These are phyloP conservation scores for Chlamydomonas schloesseri DNA, from an alignment of 139 green algal genomes.

Conservation along the genomic window DNA sequence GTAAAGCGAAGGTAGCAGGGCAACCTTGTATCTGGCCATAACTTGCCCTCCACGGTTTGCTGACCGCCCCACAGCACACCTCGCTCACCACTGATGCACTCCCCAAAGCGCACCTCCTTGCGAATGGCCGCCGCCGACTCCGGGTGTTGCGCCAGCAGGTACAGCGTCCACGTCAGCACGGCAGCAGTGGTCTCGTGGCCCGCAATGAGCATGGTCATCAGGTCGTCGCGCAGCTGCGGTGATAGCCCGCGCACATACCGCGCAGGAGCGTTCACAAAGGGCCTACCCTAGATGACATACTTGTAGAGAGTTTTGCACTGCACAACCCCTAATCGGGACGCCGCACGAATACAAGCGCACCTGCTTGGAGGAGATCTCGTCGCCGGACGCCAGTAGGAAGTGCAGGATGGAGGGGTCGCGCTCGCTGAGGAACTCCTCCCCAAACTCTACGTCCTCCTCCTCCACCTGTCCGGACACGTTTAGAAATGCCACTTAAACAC, in stretches of 20 bases:
- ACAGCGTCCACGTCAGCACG: constrained; percentile 95
- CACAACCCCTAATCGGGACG: too few species aligned
- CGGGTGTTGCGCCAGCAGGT: constrained; percentile 75
- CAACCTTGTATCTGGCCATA: too few species aligned
- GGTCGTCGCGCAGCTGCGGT: constrained; percentile 87
- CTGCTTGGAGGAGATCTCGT: constrained; percentile 95
- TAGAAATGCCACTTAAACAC: too few species aligned
- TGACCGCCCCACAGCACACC: too few species aligned
- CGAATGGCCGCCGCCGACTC: constrained; percentile 6
- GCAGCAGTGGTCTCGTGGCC: constrained; percentile 97
- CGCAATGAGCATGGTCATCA: constrained; percentile 98
- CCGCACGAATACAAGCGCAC: too few species aligned
- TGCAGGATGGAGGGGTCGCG: constrained; percentile 94
- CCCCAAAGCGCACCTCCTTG: neutral
- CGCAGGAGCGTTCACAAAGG: too few species aligned
- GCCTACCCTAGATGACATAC: too few species aligned
- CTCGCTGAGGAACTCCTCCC: constrained; percentile 94
- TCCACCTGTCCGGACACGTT: constrained; percentile 62
- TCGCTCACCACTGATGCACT: too few species aligned
- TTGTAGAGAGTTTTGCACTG: too few species aligned
- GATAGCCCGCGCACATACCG: too few species aligned
- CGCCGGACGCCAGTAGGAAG: constrained; percentile 91
- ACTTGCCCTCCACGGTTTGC: too few species aligned
- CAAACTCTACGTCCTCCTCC: constrained; percentile 92
- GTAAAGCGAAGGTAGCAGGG: too few species aligned